phyloP scores from a whole-genome alignment of 2,329 filamentous ascomycete genomes.

The Monilinia vaccinii-corymbosi region DNA sequence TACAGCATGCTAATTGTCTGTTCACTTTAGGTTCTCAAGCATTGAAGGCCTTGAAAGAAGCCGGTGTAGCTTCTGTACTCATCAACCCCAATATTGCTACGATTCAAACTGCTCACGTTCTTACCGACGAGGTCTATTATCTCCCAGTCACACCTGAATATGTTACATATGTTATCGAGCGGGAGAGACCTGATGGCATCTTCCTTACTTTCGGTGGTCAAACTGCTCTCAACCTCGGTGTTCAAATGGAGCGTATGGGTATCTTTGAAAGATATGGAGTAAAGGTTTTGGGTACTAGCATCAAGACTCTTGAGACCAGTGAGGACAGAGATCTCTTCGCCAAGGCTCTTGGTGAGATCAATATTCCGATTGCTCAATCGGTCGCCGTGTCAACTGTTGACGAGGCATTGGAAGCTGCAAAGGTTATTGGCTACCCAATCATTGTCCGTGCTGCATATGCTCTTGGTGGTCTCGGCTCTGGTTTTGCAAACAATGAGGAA shows the following conservation, averaged over 20 bases:
- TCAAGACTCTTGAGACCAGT: slow-evolving; percentile 86
- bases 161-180: slow-evolving; percentile 93
- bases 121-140: slow-evolving; percentile 97
- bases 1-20: slow-evolving; percentile 16
- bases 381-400: slow-evolving; percentile 88
- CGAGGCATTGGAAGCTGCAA: slow-evolving; percentile 80
- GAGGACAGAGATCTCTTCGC: slow-evolving; percentile 96
- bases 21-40: slow-evolving; percentile 71
- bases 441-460: slow-evolving; percentile 97
- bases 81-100: slow-evolving; percentile 99
- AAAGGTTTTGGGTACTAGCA: slow-evolving; percentile 89
- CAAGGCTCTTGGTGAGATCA: slow-evolving; percentile 90
- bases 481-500: slow-evolving; percentile 88
- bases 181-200: slow-evolving; percentile 91
- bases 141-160: slow-evolving; percentile 96
- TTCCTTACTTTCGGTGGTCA: slow-evolving; percentile 96
- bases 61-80: slow-evolving; percentile 80
- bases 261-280: slow-evolving; percentile 93
- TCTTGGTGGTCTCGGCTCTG: slow-evolving; percentile 89
- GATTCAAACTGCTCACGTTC: slow-evolving; percentile 92
- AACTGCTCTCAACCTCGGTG: slow-evolving; percentile 92
- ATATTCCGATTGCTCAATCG: slow-evolving; percentile 95
- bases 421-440: slow-evolving; percentile 87
- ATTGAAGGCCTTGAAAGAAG: slow-evolving; percentile 93
- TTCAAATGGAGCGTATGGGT: slow-evolving; percentile 93